Conservation (phyloP, 768 basidiomycete species). For the Termitomyces sp. region DNA sequence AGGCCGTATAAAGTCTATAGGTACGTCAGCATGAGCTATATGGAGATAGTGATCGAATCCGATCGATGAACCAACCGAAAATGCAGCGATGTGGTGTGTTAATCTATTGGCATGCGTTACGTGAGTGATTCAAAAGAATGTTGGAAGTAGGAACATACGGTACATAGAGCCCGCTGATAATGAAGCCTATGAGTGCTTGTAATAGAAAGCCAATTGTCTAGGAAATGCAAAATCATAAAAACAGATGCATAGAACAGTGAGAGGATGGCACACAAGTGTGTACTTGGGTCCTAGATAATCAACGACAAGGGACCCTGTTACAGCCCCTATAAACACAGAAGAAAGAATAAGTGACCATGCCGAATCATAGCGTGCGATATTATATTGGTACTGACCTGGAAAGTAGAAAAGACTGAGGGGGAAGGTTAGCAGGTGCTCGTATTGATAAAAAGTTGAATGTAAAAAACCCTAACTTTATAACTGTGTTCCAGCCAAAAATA, state of each 20-base stretch:
- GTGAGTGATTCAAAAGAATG: not conserved
- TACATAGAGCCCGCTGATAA: slow-evolving; percentile 59
- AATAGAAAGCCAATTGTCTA: slow-evolving; percentile 64
- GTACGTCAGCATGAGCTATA: not conserved
- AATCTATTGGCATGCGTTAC: slow-evolving; percentile 33
- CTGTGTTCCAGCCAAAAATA: slow-evolving; percentile 79
- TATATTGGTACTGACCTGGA: slow-evolving; percentile 23
- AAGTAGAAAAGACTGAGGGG: slow-evolving; percentile 33
- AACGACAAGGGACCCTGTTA: slow-evolving; percentile 62
- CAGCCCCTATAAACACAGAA: no score
- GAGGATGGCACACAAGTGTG: slow-evolving; percentile 50
- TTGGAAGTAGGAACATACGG: slow-evolving; percentile 27
- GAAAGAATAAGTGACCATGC: not conserved
- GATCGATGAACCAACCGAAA: slow-evolving; percentile 55
- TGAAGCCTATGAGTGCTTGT: slow-evolving; percentile 45
- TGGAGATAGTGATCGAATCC: not conserved
- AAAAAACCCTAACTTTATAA: slow-evolving; percentile 60
- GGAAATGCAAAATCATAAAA: not conserved
- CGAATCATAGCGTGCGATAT: no score
- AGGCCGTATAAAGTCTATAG: slow-evolving; percentile 77
- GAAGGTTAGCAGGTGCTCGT: no score
- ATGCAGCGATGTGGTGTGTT: slow-evolving; percentile 62
- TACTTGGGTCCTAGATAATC: slow-evolving; percentile 73
- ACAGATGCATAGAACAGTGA: not conserved
- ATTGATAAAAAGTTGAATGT: no score